Evolutionary conservation across 2,329 filamentous ascomycete genomes (phyloP), one percentile per base, ranked within the genome.

Genomic region (Arachnopeziza araneosa): DNA sequence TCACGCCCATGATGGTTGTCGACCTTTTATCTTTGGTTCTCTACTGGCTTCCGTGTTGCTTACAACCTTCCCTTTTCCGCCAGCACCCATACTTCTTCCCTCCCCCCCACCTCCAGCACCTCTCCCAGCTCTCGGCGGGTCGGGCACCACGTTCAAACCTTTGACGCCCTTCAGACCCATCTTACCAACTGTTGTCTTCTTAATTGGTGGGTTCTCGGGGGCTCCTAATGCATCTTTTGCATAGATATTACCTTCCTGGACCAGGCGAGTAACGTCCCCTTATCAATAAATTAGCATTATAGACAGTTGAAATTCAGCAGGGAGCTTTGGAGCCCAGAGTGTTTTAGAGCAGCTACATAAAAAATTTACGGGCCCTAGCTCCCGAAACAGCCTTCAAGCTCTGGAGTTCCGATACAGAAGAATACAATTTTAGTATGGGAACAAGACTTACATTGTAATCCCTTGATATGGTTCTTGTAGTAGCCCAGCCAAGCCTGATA

Each of bases 401-500:
- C n/a, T n/a, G n/a, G n/a, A n/a, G n/a, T n/a, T n/a, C n/a, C n/a
- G n/a, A n/a, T n/a, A n/a, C n/a, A n/a, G n/a, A n/a, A n/a, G n/a
- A n/a, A n/a, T n/a, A n/a, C n/a, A n/a, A n/a, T n/a, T n/a, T n/a
- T n/a, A n/a, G n/a, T n/a, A n/a, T n/a, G n/a, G n/a, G n/a, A n/a
- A n/a, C n/a, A n/a, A n/a, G n/a, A n/a, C n/a, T n/a, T n/a, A n/a
- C n/a, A 75, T 23, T 67, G 60, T 59, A 77, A 67, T 12, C 69
- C 65, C 71, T 81, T 83, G 56, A 77, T 64, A 67, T 79, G 76
- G 58, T 74, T 76, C 68, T 83, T 83, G 73, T 77, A 83, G 78
- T 59, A 77, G 19, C 82, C 82, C 10, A 85, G 72, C 80, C 81
- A 85, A 3, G 79, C 80, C 68, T 83, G 79, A 72, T 85, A 86